Percentiles rank a stretch among this genome's conserved stretches.
These are phyloP conservation scores for Bonia amplexicaulis DNA, from an alignment of 176 grass and related monocot species.

Conservation along the genomic window DNA sequence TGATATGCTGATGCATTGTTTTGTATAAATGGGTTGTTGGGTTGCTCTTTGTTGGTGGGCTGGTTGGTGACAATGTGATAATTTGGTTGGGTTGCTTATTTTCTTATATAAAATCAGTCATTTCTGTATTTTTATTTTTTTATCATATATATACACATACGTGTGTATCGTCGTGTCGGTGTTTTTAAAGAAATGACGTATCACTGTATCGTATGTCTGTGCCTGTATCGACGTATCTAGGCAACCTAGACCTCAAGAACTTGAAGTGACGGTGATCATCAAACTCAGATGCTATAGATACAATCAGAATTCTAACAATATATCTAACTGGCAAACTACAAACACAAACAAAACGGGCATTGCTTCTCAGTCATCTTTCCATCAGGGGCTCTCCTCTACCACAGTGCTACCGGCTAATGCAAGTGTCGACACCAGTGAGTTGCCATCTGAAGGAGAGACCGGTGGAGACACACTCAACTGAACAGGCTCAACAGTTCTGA, in stretches of 20 bases:
- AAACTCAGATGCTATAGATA: not conserved
- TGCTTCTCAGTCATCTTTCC: not conserved
- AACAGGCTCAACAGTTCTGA: conserved; percentile 31
- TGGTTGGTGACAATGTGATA: too few species aligned
- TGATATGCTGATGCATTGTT: too few species aligned
- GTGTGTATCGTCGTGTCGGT: fast-evolving
- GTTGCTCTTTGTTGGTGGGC: too few species aligned
- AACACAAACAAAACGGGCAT: conserved; percentile 1
- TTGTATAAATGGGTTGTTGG: too few species aligned
- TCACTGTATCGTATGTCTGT: too few species aligned
- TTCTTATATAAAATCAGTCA: too few species aligned
- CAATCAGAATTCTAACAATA: not conserved
- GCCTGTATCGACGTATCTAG: too few species aligned
- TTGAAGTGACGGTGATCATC: not conserved
- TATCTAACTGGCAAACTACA: not conserved
- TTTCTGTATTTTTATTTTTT: too few species aligned
- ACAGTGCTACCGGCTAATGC: conserved; percentile 45
- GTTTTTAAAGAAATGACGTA: too few species aligned
- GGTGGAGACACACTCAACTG: conserved; percentile 14
- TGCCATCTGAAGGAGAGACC: conserved; percentile 25
- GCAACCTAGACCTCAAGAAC: not conserved
- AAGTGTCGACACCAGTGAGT: conserved; percentile 38
- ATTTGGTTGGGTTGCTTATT: too few species aligned
- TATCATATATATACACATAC: too few species aligned
- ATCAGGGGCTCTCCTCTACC: conserved; percentile 13